These are phyloP conservation scores for Lycium ferocissimum DNA, from an alignment of 257 asterid species.

Conservation along the genomic window DNA sequence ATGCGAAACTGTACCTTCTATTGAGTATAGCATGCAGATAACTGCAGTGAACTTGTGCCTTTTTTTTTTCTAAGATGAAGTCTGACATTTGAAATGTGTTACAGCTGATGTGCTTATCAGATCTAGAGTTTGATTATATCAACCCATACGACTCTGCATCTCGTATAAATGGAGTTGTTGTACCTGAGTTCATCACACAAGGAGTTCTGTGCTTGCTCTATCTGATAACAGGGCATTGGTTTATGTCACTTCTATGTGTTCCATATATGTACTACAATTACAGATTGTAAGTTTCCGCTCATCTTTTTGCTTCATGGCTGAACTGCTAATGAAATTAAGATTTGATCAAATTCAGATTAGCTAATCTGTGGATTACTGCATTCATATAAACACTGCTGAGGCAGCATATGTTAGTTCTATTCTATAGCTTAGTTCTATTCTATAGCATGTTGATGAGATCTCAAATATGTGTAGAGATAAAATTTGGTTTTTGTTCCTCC, in stretches of 20 bases:
- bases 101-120: conserved; percentile 97
- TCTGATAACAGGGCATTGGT: conserved; percentile 88
- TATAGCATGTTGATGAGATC: not conserved
- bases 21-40: not conserved
- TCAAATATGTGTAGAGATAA: not conserved
- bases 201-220: conserved; percentile 79
- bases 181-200: conserved; percentile 85
- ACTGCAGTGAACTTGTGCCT: not conserved
- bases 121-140: conserved; percentile 88
- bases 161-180: conserved; percentile 74
- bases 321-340: not conserved
- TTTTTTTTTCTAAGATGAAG: not conserved
- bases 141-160: conserved; percentile 89
- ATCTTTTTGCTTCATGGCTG: not conserved
- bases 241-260: conserved; percentile 70
- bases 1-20: not conserved
- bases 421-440: not conserved
- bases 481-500: not conserved
- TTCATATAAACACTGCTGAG: not conserved
- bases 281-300: conserved; percentile 68
- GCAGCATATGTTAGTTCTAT: not conserved
- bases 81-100: conserved; percentile 28
- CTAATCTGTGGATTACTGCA: not conserved
- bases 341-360: not conserved
- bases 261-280: conserved; percentile 84